Evolutionary conservation across 768 basidiomycete genomes (phyloP).

Genomic region (Suillus placidus): DNA sequence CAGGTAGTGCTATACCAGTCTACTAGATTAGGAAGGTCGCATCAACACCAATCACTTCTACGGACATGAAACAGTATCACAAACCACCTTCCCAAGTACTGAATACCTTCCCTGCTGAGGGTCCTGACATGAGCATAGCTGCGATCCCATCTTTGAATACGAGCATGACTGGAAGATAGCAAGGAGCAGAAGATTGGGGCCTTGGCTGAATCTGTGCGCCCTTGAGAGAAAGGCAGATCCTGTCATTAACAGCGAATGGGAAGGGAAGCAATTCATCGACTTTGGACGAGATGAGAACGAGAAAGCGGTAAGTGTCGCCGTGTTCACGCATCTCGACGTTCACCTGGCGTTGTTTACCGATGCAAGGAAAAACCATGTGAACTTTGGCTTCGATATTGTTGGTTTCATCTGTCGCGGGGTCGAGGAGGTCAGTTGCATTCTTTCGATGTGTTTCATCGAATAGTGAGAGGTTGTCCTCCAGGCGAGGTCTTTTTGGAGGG

Average conservation of each 20-base stretch:
- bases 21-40: conserved; percentile 13
- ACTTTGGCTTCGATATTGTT: conserved; percentile 46
- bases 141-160: conserved; percentile 46
- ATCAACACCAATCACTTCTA: not conserved
- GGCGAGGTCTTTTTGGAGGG: conserved; percentile 2
- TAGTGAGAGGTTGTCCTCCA: conserved; percentile 3
- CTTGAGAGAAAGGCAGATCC: conserved; percentile 50
- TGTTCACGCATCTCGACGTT: conserved; percentile 30
- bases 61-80: not conserved
- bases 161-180: conserved; percentile 44
- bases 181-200: conserved; percentile 28
- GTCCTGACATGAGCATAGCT: conserved; percentile 40
- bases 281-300: conserved; percentile 40
- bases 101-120: conserved; percentile 32
- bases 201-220: conserved; percentile 41
- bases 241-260: conserved; percentile 43
- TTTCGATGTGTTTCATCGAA: conserved; percentile 34
- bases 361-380: conserved; percentile 48
- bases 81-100: conserved; percentile 46
- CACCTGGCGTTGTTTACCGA: conserved; percentile 31
- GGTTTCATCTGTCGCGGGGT: conserved; percentile 31
- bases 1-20: conserved; percentile 29
- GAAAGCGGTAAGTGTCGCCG: conserved; percentile 33
- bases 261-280: conserved; percentile 40
- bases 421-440: conserved; percentile 36